These are phyloP conservation scores for Aureobasidium melanogenum DNA, from an alignment of 2,329 filamentous ascomycete genomes.

Conservation along the genomic window DNA sequence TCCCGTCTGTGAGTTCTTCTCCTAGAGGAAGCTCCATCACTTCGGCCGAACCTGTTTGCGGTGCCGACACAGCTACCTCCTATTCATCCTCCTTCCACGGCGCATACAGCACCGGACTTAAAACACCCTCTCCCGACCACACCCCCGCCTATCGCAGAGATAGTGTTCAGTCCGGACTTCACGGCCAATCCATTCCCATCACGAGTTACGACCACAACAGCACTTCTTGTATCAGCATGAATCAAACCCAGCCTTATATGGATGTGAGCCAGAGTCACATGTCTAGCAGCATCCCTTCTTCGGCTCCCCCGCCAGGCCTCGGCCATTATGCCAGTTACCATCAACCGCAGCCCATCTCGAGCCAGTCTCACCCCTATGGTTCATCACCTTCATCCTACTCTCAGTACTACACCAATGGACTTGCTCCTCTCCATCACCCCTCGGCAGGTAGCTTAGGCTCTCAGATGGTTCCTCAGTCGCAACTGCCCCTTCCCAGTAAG, in stretches of 20 bases:
- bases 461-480: conserved; percentile 61
- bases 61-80: conserved; percentile 29
- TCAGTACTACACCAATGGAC: conserved; percentile 69
- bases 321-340: conserved; percentile 66
- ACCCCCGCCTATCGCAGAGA: conserved; percentile 32
- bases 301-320: conserved; percentile 56
- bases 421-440: conserved; percentile 71
- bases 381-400: conserved; percentile 65
- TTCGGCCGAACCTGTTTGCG: conserved; percentile 35
- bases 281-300: conserved; percentile 12
- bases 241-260: conserved; percentile 72
- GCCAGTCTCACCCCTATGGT: conserved; percentile 23
- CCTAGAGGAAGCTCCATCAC: conserved; percentile 67
- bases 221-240: conserved; percentile 56
- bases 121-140: conserved; percentile 68
- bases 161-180: conserved; percentile 14
- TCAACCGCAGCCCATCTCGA: conserved; percentile 48
- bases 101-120: conserved; percentile 46
- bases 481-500: conserved; percentile 45
- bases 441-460: conserved; percentile 62
- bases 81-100: conserved; percentile 45
- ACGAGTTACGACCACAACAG: conserved; percentile 16
- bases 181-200: conserved; percentile 10
- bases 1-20: conserved; percentile 63
- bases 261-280: conserved; percentile 41